Base-by-base conservation (phyloP, 306 rosid species). In the Biancaea sappan region DNA sequence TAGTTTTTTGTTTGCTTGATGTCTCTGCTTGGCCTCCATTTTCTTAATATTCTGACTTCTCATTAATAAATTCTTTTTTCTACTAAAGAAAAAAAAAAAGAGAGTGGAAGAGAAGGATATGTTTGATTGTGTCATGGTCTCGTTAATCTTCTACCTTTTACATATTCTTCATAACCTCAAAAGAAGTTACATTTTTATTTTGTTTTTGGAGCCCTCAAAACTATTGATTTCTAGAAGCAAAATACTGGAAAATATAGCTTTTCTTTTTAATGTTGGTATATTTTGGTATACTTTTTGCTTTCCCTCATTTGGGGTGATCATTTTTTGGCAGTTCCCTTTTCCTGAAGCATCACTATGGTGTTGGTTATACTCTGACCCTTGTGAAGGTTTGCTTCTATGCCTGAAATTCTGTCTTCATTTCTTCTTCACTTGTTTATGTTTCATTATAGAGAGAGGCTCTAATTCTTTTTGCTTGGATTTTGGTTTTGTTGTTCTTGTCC, bases 301-400 rank as follows among this genome's bases (percentile, higher is more conserved):
- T 16, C 46, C 75, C 78, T 74, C 35, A 77, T 59, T 32, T 62
- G 53, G 72, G 21, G 69, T 41, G 60, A 28, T 78, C 25, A n/a
- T 67, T 52, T 76, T 86, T 79, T 80, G 31, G 63, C 92, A 94
- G 98, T 80, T 91, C 98, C 52, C 91, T 94, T 80, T 94, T 86
- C 88, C 83, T 94, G 93, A 94, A 94, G 92, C 98, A 88, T 83
- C 92, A 89, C 44, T 94, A 89, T 43, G 98, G 98, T 67, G 98
- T 94, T 68, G 98, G 98, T 63, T 94, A 94, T 85, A 94, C 96
- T 71, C 85, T 94, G 40, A 94, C 98, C 58, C 84, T 94, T 66
- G 98, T 88, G 71, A 94, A 94, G 97, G 96, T 91, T 65, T 82
- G 83, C 68, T 79, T 79, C 77, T 48, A 13, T 61, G 59, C 76